These are phyloP conservation scores for Tulasnella sp. DNA, from an alignment of 768 basidiomycete species.

Conservation along the genomic window DNA sequence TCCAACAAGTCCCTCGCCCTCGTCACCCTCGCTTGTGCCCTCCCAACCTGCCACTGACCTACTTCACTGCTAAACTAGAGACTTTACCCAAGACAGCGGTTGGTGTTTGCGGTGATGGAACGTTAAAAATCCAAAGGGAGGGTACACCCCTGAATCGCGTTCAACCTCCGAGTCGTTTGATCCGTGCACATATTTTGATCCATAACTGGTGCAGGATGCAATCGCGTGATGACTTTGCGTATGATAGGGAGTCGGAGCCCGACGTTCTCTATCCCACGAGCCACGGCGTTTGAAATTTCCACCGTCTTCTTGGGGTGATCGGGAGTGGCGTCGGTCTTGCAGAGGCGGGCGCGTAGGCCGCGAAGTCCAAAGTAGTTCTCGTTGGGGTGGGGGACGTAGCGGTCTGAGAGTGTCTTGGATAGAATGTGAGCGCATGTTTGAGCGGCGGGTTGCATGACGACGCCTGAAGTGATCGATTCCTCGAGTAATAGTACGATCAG, in stretches of 20 bases:
- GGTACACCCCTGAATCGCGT: not conserved
- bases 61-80: too few species aligned
- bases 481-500: too few species aligned
- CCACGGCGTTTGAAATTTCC: not conserved
- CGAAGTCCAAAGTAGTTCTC: constrained; percentile 8
- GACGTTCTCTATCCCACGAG: not conserved
- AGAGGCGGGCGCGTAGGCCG: constrained; percentile 9
- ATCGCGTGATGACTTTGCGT: not conserved
- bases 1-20: not conserved
- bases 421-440: too few species aligned
- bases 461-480: too few species aligned
- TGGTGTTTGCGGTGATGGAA: constrained; percentile 1
- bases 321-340: constrained; percentile 9
- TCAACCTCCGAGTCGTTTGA: not conserved
- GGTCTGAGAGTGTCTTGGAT: constrained; percentile 14
- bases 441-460: too few species aligned
- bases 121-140: constrained; percentile 3
- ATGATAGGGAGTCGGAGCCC: constrained; percentile 4
- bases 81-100: not conserved
- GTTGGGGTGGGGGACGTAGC: constrained; percentile 9
- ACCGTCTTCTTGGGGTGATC: too few species aligned
- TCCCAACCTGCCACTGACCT: too few species aligned
- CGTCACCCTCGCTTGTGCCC: not conserved
- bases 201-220: not conserved
- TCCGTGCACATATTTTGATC: not conserved